Conservation (phyloP, 2,329 filamentous ascomycete species). For the Arthrobotrys sphaeroides region DNA sequence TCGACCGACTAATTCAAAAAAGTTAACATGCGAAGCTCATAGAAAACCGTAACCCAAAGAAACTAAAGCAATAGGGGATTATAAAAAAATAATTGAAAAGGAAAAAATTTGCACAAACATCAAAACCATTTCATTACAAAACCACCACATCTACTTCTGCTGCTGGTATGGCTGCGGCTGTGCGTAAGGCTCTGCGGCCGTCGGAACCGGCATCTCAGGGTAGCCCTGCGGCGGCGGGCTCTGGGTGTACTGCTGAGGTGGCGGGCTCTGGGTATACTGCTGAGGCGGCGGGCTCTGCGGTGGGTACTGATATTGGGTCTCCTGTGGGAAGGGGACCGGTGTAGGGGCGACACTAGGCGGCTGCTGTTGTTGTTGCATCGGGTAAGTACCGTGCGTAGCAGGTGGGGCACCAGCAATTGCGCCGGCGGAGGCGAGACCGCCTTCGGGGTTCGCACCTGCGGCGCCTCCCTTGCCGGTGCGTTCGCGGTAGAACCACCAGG, state of each 20-base stretch:
- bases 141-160: neutral
- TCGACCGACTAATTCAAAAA: neutral
- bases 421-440: conserved; percentile 45
- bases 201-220: conserved; percentile 15
- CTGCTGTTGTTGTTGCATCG: conserved; percentile 48
- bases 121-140: neutral
- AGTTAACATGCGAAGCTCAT: conserved; percentile 7
- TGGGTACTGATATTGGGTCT: conserved; percentile 39
- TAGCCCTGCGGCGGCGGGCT: conserved; percentile 18
- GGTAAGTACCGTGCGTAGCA: conserved; percentile 43
- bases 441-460: conserved; percentile 50
- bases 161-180: conserved; percentile 22
- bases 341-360: neutral
- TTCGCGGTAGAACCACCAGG: conserved; percentile 46
- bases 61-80: neutral
- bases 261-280: conserved; percentile 14
- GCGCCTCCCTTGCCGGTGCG: conserved; percentile 24
- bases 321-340: conserved; percentile 34
- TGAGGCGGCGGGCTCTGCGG: conserved; percentile 30
- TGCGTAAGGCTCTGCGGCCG: neutral
- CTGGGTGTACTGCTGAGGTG: conserved; percentile 5
- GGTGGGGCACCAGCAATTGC: conserved; percentile 42
- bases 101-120: neutral
- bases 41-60: neutral
- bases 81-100: neutral